A percentile compares a stretch with the other conserved stretches of the same genome.
phyloP scores from a whole-genome alignment of 805 yeast genomes.

The Saccharomycopsis fibuligera region DNA sequence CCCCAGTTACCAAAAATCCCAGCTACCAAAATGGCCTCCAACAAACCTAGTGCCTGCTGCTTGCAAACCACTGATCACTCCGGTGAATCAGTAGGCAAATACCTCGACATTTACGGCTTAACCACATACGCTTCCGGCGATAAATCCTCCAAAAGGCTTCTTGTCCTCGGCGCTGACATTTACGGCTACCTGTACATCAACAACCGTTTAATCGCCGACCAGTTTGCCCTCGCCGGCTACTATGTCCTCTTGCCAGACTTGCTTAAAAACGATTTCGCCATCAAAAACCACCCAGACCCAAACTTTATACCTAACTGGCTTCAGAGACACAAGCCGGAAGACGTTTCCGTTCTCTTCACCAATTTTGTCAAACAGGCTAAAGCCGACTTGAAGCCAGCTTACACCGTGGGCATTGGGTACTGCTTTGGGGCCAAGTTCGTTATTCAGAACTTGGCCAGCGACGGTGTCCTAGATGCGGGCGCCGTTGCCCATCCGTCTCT shows the following conservation, averaged over 20 bases:
- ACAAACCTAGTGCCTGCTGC: constrained; percentile 8
- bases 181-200: constrained; percentile 57
- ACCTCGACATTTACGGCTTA: constrained; percentile 3
- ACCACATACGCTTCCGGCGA: constrained; percentile 33
- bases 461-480: constrained; percentile 45
- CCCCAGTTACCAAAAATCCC: no score
- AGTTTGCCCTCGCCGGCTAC: constrained; percentile 54
- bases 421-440: constrained; percentile 79
- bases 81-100: background rate
- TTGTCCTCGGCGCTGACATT: constrained; percentile 65
- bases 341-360: constrained; percentile 43
- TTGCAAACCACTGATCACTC: background rate
- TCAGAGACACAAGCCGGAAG: constrained; percentile 42
- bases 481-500: constrained; percentile 85
- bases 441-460: constrained; percentile 30
- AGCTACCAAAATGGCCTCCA: background rate
- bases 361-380: constrained; percentile 41
- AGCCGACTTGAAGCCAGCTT: constrained; percentile 34
- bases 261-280: background rate
- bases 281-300: constrained; percentile 29
- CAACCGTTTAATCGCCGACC: constrained; percentile 55
- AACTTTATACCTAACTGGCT: constrained; percentile 41
- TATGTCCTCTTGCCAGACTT: constrained; percentile 64
- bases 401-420: constrained; percentile 56
- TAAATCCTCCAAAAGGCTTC: constrained; percentile 32